Evolutionary conservation across 2,329 filamentous ascomycete genomes (phyloP), one percentile per base, ranked within the genome.

Genomic region (Talaromyces marneffei): DNA sequence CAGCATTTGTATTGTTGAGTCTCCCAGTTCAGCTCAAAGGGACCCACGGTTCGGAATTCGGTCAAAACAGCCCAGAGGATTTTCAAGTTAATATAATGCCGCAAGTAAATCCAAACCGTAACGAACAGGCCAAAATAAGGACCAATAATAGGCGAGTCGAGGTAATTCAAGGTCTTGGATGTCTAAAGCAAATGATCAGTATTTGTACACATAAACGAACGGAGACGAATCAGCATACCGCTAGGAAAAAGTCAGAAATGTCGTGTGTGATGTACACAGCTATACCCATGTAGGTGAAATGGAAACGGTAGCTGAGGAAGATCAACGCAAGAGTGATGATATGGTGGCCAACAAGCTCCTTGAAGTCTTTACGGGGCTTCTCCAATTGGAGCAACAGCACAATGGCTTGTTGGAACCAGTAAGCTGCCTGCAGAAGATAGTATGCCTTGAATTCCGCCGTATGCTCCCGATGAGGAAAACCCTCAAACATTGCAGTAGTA

Each of bases 181-280:
- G 90, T 94, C 88, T 92, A 67, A 7, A 54, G 2, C 20, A 42
- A 39, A 18, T 14, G 4, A 37, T 62, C 18, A 62, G 53, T 18
- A 35, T 57, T 18, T 10, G 10, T 23, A 37, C n/a, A 53, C 27
- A 20, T 35, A 14, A 39, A 3, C 7, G 57, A 37, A 50, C 10
- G 8, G 6, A 46, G 4, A 20, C 8, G 33, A 14, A 50, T 74
- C 10, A 18, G 20, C 87, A 77, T 84, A 92, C 90, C 39, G 93
- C 92, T 48, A 97, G 83, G 84, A 97, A 97, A 78, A 97, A 96
- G 75, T 97, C 92, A 63, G 88, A 92, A 64, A 97, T 90, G 72
- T 97, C 92, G 76, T 96, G 91, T 9, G 92, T 96, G 64, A 94
- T 91, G 76, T 96, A 97, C 35, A 97, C 91, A 20, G 91, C 90